Base-by-base conservation (phyloP, 371 early-diverging fungal genomes). In the Rhizomucor miehei region DNA sequence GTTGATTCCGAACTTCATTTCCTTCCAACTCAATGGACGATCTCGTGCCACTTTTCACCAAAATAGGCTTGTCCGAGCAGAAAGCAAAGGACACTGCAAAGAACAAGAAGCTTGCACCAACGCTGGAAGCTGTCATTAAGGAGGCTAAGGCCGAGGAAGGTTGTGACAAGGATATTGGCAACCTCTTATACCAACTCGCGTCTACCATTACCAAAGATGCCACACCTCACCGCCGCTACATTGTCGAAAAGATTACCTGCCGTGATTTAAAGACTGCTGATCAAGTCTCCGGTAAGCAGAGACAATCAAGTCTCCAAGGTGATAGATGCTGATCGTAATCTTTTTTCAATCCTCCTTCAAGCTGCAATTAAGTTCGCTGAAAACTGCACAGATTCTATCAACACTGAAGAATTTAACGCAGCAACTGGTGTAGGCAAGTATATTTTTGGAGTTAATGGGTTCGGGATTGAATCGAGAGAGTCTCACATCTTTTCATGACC, bases 61-160 rank as follows among this genome's bases (percentile, higher is more conserved):
- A 80, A 53, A 91, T 96, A 59, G 98, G 98, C 13, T 79, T 98
- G 41, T 82, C 88, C 49, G 91, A 90, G 62, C 82, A 84, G 59
- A 94, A 95, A 69, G 97, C 97, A 51, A 89, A 90, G 69, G 97
- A 97, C 63, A 94, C 96, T 0, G 92, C 89, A 40, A 88, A 86
- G 59, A 97, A 98, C 80, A 94, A 94, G 70, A 97, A 96, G 69
- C 71, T 97, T 9, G 88, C 92, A 6, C 88, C 92, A 2, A 78
- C 80, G 14, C 81, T 98, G 29, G 85, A 84, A 55, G 66, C 55
- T 24, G 73, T 78, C 21, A 86, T 87, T 47, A 62, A 75, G 49
- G 77, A 89, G 48, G 89, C 90, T 8, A 83, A 86, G 14, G 79
- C 81, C 52, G 74, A 74, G 29, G 70, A 82, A 21, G 81, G 79